Conservation (phyloP, 257 asterid genomes). For the Buddleja alternifolia region DNA sequence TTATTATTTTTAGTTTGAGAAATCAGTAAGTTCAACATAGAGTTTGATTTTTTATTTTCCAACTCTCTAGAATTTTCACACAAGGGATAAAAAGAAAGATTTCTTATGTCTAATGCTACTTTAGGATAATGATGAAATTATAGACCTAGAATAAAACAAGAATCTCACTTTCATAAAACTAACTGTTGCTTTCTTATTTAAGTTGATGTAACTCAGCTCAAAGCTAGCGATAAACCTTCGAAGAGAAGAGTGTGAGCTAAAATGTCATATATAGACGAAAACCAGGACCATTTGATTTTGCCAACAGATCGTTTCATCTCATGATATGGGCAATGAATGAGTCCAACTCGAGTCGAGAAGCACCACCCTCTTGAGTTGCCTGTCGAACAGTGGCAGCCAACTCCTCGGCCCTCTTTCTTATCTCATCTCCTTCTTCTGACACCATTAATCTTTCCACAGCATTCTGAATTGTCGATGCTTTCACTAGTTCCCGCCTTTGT, state of each 20-base stretch:
- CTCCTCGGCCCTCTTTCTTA: constrained; percentile 36
- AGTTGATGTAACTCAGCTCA: too few species aligned
- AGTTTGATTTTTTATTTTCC: background rate
- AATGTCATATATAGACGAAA: too few species aligned
- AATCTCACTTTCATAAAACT: too few species aligned
- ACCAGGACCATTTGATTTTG: too few species aligned
- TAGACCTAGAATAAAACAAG: too few species aligned
- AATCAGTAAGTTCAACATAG: background rate
- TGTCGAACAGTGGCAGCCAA: constrained; percentile 13
- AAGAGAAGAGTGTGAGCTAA: too few species aligned
- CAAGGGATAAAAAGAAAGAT: background rate
- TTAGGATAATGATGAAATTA: too few species aligned
- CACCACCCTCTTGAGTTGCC: constrained; percentile 38
- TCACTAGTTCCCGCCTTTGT: constrained; percentile 33
- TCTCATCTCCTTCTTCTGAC: constrained; percentile 37
- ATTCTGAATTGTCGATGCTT: constrained; percentile 27
- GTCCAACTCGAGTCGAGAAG: constrained; percentile 37
- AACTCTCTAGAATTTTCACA: background rate
- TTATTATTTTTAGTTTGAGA: background rate
- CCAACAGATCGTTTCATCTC: constrained; percentile 26
- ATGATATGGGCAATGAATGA: constrained; percentile 29
- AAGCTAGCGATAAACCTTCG: too few species aligned
- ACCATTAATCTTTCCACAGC: constrained; percentile 35
- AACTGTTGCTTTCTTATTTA: too few species aligned
- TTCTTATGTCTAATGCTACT: background rate